Evolutionary conservation across 1,139 yeast genomes (phyloP).

Genomic region (Geotrichum aggregatum): DNA sequence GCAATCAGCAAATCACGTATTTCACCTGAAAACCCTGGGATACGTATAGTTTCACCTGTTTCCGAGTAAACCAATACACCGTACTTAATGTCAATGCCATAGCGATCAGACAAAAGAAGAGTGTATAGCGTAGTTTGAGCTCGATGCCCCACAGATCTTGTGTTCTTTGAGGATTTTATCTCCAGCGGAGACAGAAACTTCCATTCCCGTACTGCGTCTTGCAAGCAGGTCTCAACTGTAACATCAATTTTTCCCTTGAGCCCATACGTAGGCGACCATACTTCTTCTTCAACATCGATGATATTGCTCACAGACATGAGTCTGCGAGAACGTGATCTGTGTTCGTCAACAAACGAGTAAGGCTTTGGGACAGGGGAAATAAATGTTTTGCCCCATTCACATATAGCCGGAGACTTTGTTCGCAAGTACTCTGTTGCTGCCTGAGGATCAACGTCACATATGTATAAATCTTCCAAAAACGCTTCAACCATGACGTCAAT

Average conservation of each 20-base stretch:
- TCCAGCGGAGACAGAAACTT: conserved; percentile 68
- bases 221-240: conserved; percentile 56
- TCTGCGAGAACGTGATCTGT: conserved; percentile 25
- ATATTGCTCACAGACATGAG: conserved; percentile 53
- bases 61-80: conserved; percentile 75
- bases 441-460: conserved; percentile 52
- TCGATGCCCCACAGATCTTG: conserved; percentile 61
- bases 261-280: conserved; percentile 89
- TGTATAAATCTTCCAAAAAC: conserved; percentile 51
- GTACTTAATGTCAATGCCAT: conserved; percentile 59
- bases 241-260: conserved; percentile 90
- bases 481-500: conserved; percentile 44
- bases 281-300: conserved; percentile 81
- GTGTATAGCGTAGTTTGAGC: conserved; percentile 90
- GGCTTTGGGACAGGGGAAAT: conserved; percentile 33
- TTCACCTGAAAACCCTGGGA: conserved; percentile 43
- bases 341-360: conserved; percentile 28
- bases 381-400: conserved; percentile 58
- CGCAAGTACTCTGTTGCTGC: conserved; percentile 47
- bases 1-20: conserved; percentile 62
- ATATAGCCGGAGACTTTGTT: conserved; percentile 55
- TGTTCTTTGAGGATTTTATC: conserved; percentile 69
- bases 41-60: conserved; percentile 50
- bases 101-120: conserved; percentile 71
- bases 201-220: conserved; percentile 16